phyloP scores from a whole-genome alignment of 257 asterid species.

The Lantana camara region DNA sequence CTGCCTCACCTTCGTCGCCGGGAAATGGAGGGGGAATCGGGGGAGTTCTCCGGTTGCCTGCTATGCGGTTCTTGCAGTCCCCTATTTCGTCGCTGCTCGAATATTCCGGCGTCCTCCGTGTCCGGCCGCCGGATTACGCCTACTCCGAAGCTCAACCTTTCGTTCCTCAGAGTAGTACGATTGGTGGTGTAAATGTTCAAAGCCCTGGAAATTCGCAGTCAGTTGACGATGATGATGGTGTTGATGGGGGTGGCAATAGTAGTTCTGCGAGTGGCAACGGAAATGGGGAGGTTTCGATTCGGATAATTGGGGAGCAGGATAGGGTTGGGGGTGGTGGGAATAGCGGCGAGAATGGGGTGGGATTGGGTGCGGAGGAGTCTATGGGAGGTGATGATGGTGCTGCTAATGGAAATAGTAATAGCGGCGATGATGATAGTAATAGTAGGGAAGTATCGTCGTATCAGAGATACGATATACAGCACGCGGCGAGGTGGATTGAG shows the following conservation, averaged over 20 bases:
- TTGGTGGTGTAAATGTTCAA: slow-evolving; percentile 20
- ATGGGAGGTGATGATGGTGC: slow-evolving; percentile 37
- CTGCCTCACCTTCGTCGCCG: slow-evolving; percentile 38
- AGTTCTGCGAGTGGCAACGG: slow-evolving; percentile 24
- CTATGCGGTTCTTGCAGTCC: slow-evolving; percentile 47
- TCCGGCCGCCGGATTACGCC: slow-evolving; percentile 59
- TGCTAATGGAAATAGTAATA: slow-evolving; percentile 24
- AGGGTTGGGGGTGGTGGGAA: slow-evolving; percentile 42
- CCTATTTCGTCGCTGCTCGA: slow-evolving; percentile 67
- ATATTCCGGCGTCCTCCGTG: slow-evolving; percentile 62
- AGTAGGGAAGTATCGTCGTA: slow-evolving; percentile 52
- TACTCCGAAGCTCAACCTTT: slow-evolving; percentile 52
- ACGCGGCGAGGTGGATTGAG: slow-evolving; percentile 86
- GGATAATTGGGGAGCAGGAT: slow-evolving; percentile 61
- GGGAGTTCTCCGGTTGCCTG: slow-evolving; percentile 46
- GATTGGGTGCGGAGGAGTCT: slow-evolving; percentile 41
- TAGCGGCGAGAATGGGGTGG: slow-evolving; percentile 36
- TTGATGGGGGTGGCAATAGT: slow-evolving; percentile 22
- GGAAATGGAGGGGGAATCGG: slow-evolving; percentile 38
- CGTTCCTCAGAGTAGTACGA: slow-evolving; percentile 27
- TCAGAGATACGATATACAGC: slow-evolving; percentile 82
- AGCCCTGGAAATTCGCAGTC: slow-evolving; percentile 25
- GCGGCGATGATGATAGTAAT: slow-evolving; percentile 21
- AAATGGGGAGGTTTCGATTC: slow-evolving; percentile 76
- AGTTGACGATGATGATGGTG: slow-evolving; percentile 23